A percentile compares a stretch with the other conserved stretches of the same genome.
These are phyloP conservation scores for Alternaria viburni DNA, from an alignment of 2,329 filamentous ascomycete species.

Conservation along the genomic window DNA sequence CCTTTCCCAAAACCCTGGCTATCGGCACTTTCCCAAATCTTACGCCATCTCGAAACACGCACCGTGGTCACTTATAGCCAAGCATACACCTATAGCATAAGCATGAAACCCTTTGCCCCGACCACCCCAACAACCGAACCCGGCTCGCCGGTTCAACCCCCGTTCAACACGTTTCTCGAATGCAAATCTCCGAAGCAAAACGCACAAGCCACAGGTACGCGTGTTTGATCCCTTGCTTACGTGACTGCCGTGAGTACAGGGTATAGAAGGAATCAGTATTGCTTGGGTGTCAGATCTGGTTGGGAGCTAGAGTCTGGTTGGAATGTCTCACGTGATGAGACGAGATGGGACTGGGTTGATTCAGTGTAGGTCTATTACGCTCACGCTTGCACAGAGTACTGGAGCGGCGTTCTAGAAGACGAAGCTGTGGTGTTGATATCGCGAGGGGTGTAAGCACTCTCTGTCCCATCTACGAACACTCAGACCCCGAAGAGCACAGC, in stretches of 20 bases:
- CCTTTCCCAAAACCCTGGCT: neutral
- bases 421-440: neutral
- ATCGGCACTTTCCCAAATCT: neutral
- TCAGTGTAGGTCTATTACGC: neutral
- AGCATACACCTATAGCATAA: neutral
- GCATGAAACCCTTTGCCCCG: neutral
- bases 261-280: neutral
- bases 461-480: neutral
- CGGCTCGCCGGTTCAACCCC: neutral
- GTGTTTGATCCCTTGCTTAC: neutral
- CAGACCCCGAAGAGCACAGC: neutral
- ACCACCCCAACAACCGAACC: neutral
- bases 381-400: neutral
- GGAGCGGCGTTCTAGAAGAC: neutral
- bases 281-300: neutral
- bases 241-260: neutral
- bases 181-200: neutral
- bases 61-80: neutral
- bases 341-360: neutral
- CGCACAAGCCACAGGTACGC: neutral
- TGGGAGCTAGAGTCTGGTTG: neutral
- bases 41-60: neutral
- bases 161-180: neutral
- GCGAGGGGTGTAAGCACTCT: neutral
- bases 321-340: fast-evolving